These are phyloP conservation scores for Xylaria sp. DNA, from an alignment of 2,329 filamentous ascomycete genomes.

Conservation along the genomic window DNA sequence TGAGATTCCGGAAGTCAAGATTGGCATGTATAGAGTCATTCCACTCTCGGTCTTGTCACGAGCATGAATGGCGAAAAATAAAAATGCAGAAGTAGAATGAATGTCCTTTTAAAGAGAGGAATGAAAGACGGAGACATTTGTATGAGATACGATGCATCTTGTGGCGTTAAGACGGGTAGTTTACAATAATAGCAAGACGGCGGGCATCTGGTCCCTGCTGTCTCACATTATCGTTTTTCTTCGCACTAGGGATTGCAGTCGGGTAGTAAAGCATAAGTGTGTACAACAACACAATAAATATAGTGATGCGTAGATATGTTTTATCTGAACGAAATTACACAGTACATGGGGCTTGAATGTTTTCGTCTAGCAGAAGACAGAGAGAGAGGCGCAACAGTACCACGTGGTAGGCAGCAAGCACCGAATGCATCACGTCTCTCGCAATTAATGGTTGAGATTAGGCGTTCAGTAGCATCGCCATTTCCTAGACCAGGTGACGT, in stretches of 20 bases:
- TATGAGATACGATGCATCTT: constrained; percentile 45
- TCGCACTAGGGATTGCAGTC: neutral
- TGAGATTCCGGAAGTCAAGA: neutral
- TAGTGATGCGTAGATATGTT: neutral
- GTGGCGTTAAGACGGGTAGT: constrained; percentile 31
- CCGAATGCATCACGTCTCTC: neutral
- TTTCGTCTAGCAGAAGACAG: neutral
- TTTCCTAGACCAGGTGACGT: neutral
- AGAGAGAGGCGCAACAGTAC: neutral
- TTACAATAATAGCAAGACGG: constrained; percentile 27
- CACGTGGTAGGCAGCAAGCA: neutral
- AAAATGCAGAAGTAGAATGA: neutral
- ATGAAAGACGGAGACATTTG: constrained; percentile 39
- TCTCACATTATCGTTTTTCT: constrained; percentile 4
- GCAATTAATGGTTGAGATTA: neutral
- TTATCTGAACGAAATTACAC: neutral
- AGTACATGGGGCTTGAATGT: neutral
- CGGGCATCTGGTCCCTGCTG: constrained; percentile 9
- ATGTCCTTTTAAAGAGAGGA: constrained; percentile 7
- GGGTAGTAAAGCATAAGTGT: neutral
- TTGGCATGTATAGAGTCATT: neutral
- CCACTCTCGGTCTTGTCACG: neutral
- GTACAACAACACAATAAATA: neutral
- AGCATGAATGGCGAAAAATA: constrained; percentile 6
- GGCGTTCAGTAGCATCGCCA: neutral